A percentile compares a stretch with the other conserved stretches of the same genome.
These are phyloP conservation scores for Ascochyta viciae-villosae DNA, from an alignment of 2,329 filamentous ascomycete genomes.

Conservation along the genomic window DNA sequence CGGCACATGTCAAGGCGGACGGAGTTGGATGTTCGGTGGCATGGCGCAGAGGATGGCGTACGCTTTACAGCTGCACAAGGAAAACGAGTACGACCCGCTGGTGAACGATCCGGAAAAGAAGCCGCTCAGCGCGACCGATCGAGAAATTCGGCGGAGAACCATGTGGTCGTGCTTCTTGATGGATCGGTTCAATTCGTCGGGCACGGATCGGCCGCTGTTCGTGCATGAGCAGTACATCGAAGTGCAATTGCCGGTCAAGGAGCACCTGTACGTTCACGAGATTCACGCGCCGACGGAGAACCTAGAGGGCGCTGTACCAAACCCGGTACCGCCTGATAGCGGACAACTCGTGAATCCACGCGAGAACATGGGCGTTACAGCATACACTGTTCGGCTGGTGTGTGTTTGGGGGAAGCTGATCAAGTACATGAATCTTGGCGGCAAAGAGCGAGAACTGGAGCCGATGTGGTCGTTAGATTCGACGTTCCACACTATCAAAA, in stretches of 20 bases:
- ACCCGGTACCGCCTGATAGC: slow-evolving; percentile 67
- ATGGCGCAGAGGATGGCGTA: slow-evolving; percentile 98
- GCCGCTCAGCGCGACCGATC: slow-evolving; percentile 85
- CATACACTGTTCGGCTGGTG: slow-evolving; percentile 85
- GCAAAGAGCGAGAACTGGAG: slow-evolving; percentile 76
- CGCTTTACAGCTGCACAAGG: slow-evolving; percentile 89
- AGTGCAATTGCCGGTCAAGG: slow-evolving; percentile 89
- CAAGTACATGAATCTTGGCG: slow-evolving; percentile 88
- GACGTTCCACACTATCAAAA: slow-evolving; percentile 72
- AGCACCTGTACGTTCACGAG: slow-evolving; percentile 88
- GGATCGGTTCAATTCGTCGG: slow-evolving; percentile 97
- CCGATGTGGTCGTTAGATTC: slow-evolving; percentile 87
- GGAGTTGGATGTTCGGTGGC: slow-evolving; percentile 94
- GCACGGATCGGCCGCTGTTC: slow-evolving; percentile 89
- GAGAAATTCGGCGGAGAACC: slow-evolving; percentile 87
- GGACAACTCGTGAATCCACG: slow-evolving; percentile 70
- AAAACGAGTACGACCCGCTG: slow-evolving; percentile 81
- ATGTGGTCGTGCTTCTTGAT: slow-evolving; percentile 99
- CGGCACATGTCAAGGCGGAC: slow-evolving; percentile 92
- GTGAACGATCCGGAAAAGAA: slow-evolving; percentile 66
- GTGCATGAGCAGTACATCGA: slow-evolving; percentile 88
- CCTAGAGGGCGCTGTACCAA: slow-evolving; percentile 73
- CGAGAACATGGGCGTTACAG: slow-evolving; percentile 92
- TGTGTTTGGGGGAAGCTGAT: slow-evolving; percentile 90
- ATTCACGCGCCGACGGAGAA: slow-evolving; percentile 88